Conservation (phyloP, 2,329 filamentous ascomycete species). For the Xylaria hypoxylon region DNA sequence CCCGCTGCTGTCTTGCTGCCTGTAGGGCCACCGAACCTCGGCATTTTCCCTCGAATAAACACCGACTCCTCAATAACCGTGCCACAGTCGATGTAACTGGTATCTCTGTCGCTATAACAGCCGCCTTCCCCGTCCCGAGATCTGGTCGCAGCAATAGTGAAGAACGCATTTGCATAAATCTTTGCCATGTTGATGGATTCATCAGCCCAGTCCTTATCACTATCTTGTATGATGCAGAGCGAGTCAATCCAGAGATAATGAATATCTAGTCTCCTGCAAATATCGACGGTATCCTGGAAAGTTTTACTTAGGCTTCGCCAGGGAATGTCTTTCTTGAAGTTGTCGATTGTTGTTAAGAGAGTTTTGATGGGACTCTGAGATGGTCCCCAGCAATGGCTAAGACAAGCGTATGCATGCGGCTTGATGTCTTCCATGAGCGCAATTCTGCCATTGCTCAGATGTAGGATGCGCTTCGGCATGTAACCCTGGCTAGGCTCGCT, state of each 20-base stretch:
- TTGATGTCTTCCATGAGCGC: conserved; percentile 21
- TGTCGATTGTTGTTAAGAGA: conserved; percentile 19
- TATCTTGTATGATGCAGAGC: conserved; percentile 32
- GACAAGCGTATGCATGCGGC: conserved; percentile 29
- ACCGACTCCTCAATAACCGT: conserved; percentile 10
- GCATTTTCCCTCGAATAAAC: conserved; percentile 22
- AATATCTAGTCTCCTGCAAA: conserved; percentile 25
- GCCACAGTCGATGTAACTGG: conserved; percentile 7
- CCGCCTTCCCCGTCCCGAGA: conserved; percentile 30
- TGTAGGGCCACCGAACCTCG: conserved; percentile 5
- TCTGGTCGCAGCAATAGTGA: conserved; percentile 31
- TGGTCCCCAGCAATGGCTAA: conserved; percentile 37
- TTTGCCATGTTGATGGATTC: conserved; percentile 31
- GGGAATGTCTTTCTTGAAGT: conserved; percentile 22
- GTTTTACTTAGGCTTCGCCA: conserved; percentile 24
- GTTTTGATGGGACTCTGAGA: conserved; percentile 26
- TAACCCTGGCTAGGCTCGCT: background rate
- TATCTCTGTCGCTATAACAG: conserved; percentile 24
- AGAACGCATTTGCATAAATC: conserved; percentile 26
- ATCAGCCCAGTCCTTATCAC: conserved; percentile 33
- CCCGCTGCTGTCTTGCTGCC: conserved; percentile 17
- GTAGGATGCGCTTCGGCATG: conserved; percentile 35
- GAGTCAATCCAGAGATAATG: conserved; percentile 34
- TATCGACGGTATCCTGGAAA: conserved; percentile 32
- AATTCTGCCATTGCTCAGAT: conserved; percentile 9